phyloP scores from a whole-genome alignment of 2,329 filamentous ascomycete species.

The Chaetomium sp. region DNA sequence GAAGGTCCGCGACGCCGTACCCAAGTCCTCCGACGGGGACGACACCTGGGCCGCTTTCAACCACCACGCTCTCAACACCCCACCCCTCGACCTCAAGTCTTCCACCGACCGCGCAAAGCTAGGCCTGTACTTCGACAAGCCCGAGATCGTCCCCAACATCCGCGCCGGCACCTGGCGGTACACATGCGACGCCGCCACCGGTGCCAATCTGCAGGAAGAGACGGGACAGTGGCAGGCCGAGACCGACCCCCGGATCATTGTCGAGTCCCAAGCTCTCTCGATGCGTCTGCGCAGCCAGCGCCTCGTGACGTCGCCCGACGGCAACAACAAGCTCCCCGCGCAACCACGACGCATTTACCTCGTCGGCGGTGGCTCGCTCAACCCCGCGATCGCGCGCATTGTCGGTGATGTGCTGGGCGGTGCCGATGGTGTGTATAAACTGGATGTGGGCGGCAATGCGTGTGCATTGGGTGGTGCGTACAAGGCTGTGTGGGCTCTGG shows the following conservation, averaged over 20 bases:
- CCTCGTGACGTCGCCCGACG: slow-evolving; percentile 56
- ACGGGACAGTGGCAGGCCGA: slow-evolving; percentile 43
- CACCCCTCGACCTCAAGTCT: slow-evolving; percentile 58
- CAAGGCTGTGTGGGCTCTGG: slow-evolving; percentile 90
- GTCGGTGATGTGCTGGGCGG: slow-evolving; percentile 85
- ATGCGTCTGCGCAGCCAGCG: slow-evolving; percentile 77
- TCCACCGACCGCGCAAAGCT: slow-evolving; percentile 62
- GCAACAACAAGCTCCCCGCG: slow-evolving; percentile 51
- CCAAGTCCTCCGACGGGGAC: slow-evolving; percentile 48
- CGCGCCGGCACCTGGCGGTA: slow-evolving; percentile 82
- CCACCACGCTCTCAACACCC: slow-evolving; percentile 58
- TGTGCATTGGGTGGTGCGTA: slow-evolving; percentile 92
- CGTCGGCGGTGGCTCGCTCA: slow-evolving; percentile 84
- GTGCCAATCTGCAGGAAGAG: slow-evolving; percentile 41
- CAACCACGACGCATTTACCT: slow-evolving; percentile 90
- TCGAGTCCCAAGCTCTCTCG: slow-evolving; percentile 92
- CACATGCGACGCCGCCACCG: slow-evolving; percentile 49
- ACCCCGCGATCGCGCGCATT: slow-evolving; percentile 79
- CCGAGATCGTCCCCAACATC: slow-evolving; percentile 93
- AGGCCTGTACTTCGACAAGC: slow-evolving; percentile 90
- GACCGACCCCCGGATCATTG: slow-evolving; percentile 76
- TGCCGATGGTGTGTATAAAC: slow-evolving; percentile 80
- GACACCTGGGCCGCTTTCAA: slow-evolving; percentile 79
- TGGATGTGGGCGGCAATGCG: slow-evolving; percentile 92
- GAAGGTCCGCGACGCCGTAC: slow-evolving; percentile 75